Base-by-base conservation (phyloP, 306 rosid genomes). In the Pyrus pyrifolia region DNA sequence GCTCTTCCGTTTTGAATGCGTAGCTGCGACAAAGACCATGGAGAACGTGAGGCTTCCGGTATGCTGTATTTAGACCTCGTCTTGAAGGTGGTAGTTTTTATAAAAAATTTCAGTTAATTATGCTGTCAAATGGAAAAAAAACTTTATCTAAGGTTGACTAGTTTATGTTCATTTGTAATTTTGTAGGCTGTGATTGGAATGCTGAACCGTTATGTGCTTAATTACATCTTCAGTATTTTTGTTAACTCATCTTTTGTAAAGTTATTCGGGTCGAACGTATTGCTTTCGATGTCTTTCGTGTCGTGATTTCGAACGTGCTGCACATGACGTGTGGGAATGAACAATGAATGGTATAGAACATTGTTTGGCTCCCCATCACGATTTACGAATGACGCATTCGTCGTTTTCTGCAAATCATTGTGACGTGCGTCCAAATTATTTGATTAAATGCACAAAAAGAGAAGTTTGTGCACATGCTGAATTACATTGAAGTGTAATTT, bases 141-240 rank as follows among this genome's bases (percentile, higher is more conserved):
- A 29, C 70, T 76, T 45, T 78, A 81, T 80, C 64, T 35, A 49
- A 83, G 85, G 72, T 75, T 75, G 42, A 64, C 77, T 44, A 72
- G 73, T 73, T 44, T 65, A 30, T 79, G 81, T 83, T 61, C 53
- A 64, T 83, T 77, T 87, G 84, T 89, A 86, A 77, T 85, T 84
- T 83, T 79, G 85, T 83, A 89, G 91, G 93, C 70, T 86, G 88
- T 85, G 91, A 86, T 81, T 83, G 83, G 81, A 77, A 82, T 80
- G 81, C 72, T 55, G 80, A 84, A 60, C 78, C 78, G 44, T 61
- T 84, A 70, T 31, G 13, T 79, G 82, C 75, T 86, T 71, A 57
- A 74, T 79, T 65, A 51, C 68, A 75, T 83, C 70, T 70, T 14
- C 7, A 49, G 75, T 75, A 18, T 77, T 63, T 65, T 80, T 63